A percentile compares a stretch with the other conserved stretches of the same genome.
phyloP scores from a whole-genome alignment of 2,329 filamentous ascomycete genomes.

The Huntiella bhutanensis region DNA sequence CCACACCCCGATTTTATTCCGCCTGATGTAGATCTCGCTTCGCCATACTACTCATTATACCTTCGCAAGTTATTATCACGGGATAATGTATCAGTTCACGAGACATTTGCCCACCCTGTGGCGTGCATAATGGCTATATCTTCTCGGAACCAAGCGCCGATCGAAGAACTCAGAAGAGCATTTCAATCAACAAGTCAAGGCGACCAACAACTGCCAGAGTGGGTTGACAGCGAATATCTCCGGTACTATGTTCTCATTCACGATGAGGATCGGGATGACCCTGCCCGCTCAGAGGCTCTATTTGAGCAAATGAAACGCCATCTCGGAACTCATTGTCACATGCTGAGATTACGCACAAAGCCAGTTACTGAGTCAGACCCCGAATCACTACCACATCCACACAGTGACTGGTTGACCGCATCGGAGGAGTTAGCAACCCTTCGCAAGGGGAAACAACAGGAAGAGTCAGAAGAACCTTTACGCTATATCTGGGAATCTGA shows the following conservation, averaged over 20 bases:
- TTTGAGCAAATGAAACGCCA: constrained; percentile 99
- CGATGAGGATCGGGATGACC: constrained; percentile 89
- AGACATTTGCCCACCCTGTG: constrained; percentile 88
- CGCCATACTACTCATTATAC: constrained; percentile 72
- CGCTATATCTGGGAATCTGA: constrained; percentile 85
- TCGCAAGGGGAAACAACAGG: constrained; percentile 45
- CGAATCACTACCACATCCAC: constrained; percentile 64
- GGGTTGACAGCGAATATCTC: constrained; percentile 82
- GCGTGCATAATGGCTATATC: constrained; percentile 91
- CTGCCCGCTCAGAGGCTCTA: constrained; percentile 67
- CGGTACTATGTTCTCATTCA: constrained; percentile 94
- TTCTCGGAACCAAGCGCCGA: constrained; percentile 63
- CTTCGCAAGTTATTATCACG: constrained; percentile 67
- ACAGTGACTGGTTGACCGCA: constrained; percentile 77
- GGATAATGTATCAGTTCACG: constrained; percentile 60
- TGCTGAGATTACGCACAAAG: constrained; percentile 66
- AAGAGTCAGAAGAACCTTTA: constrained; percentile 48
- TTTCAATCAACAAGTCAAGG: constrained; percentile 74
- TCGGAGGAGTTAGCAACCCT: constrained; percentile 67
- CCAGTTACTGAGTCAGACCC: constrained; percentile 81
- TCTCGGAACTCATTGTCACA: constrained; percentile 85
- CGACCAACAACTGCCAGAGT: constrained; percentile 52
- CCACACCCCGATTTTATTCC: constrained; percentile 21
- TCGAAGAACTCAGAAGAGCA: constrained; percentile 67
- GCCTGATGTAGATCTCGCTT: constrained; percentile 33